phyloP scores from a whole-genome alignment of 2,329 filamentous ascomycete genomes.

The Fusarium caatingaense region DNA sequence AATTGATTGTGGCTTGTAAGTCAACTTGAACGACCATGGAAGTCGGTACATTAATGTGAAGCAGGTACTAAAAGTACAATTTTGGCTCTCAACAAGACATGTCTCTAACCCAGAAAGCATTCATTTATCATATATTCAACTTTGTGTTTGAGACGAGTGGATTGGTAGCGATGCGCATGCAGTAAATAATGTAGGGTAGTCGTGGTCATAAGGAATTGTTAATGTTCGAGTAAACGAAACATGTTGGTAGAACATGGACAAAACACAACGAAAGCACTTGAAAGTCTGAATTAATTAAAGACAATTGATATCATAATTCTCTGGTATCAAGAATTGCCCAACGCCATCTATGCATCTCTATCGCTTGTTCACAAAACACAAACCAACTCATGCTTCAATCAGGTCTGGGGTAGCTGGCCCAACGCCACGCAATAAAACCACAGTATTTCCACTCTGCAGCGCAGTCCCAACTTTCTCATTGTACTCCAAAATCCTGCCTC shows the following conservation, averaged over 20 bases:
- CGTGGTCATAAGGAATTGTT: background rate
- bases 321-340: conserved; percentile 16
- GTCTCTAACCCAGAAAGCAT: background rate
- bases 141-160: background rate
- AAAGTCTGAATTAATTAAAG: background rate
- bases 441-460: conserved; percentile 85
- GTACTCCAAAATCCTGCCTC: conserved; percentile 86
- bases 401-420: conserved; percentile 78
- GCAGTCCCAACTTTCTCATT: conserved; percentile 82
- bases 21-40: background rate
- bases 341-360: conserved; percentile 40
- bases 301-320: background rate
- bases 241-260: background rate
- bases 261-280: background rate
- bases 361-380: conserved; percentile 8
- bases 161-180: background rate
- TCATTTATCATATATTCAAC: rapidly evolving
- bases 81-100: rapidly evolving
- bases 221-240: background rate
- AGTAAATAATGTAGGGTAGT: background rate
- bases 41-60: background rate
- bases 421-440: conserved; percentile 88
- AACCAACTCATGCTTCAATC: conserved; percentile 60
- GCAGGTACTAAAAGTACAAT: background rate
- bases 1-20: background rate